Percentiles rank a stretch among this genome's conserved stretches.
phyloP scores from a whole-genome alignment of 306 rosid species.

The Gastrolobium villosum region DNA sequence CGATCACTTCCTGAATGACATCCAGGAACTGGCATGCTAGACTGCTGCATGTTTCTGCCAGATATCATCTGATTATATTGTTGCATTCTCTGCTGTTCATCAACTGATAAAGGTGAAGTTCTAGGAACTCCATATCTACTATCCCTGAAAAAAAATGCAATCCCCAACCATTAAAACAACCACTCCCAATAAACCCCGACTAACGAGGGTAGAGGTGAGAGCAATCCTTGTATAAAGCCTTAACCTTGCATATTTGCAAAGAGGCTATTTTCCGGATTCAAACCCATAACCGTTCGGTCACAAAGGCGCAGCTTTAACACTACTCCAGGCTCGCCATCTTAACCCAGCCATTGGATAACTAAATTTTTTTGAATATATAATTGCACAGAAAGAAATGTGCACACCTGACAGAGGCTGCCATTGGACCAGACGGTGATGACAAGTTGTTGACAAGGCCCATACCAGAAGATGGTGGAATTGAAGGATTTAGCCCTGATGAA shows the following conservation, averaged over 20 bases:
- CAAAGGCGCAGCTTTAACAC: no score
- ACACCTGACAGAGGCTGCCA: slow-evolving; percentile 73
- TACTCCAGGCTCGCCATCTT: no score
- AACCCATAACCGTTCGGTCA: no score
- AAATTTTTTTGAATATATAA: not conserved
- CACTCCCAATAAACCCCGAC: no score
- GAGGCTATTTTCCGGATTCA: no score
- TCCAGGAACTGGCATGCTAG: slow-evolving; percentile 76
- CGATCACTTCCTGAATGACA: slow-evolving; percentile 86
- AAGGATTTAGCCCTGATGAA: slow-evolving; percentile 70
- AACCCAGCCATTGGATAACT: not conserved
- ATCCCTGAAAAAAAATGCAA: slow-evolving; percentile 64
- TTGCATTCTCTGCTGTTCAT: slow-evolving; percentile 92
- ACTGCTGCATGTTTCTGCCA: slow-evolving; percentile 76
- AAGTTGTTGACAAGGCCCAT: slow-evolving; percentile 70
- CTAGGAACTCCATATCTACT: slow-evolving; percentile 79
- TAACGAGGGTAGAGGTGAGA: no score
- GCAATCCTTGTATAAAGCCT: no score
- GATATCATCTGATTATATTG: slow-evolving; percentile 84
- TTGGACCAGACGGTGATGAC: slow-evolving; percentile 70
- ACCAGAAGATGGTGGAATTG: slow-evolving; percentile 82
- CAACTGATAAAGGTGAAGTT: slow-evolving; percentile 74
- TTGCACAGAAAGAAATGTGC: slow-evolving; percentile 35
- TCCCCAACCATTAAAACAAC: not conserved
- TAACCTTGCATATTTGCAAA: no score